These are phyloP conservation scores for Delphinella strobiligena DNA, from an alignment of 2,329 filamentous ascomycete genomes.

Conservation along the genomic window DNA sequence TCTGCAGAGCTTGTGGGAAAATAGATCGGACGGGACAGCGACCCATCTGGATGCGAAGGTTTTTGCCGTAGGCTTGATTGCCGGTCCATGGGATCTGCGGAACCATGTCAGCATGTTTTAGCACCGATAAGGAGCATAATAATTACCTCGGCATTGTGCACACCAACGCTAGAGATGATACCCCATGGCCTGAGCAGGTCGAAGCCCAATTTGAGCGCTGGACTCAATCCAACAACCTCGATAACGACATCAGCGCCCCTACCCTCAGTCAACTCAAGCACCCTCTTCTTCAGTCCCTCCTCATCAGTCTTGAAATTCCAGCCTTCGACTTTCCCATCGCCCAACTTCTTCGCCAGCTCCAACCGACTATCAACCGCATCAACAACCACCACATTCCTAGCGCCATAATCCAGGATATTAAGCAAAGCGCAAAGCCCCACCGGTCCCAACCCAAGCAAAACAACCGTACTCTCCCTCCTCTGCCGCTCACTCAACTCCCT, in stretches of 20 bases:
- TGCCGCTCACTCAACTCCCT: constrained; percentile 46
- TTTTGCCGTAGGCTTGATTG: constrained; percentile 38
- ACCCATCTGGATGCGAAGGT: constrained; percentile 37
- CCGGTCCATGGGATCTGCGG: constrained; percentile 33
- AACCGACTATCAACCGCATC: constrained; percentile 48
- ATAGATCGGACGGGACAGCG: constrained; percentile 39
- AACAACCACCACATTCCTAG: constrained; percentile 65
- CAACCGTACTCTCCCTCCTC: constrained; percentile 55
- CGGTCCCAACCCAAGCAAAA: constrained; percentile 70
- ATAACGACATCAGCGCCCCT: constrained; percentile 78
- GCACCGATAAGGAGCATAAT: neutral
- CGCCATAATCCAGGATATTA: constrained; percentile 62
- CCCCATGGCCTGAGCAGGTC: constrained; percentile 39
- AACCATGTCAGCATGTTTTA: neutral
- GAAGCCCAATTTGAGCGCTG: constrained; percentile 35
- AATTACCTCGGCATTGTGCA: constrained; percentile 31
- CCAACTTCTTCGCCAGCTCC: constrained; percentile 58
- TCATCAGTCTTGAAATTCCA: constrained; percentile 63
- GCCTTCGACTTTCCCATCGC: constrained; percentile 52
- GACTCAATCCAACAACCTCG: constrained; percentile 36
- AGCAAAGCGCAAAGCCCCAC: constrained; percentile 74
- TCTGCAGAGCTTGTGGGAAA: constrained; percentile 34
- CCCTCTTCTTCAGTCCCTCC: constrained; percentile 52
- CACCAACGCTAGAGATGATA: constrained; percentile 34
- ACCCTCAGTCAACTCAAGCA: constrained; percentile 65